Percentiles rank a stretch among this genome's conserved stretches.
phyloP scores from a whole-genome alignment of 2,329 filamentous ascomycete species.

The Aspergillus texensis region DNA sequence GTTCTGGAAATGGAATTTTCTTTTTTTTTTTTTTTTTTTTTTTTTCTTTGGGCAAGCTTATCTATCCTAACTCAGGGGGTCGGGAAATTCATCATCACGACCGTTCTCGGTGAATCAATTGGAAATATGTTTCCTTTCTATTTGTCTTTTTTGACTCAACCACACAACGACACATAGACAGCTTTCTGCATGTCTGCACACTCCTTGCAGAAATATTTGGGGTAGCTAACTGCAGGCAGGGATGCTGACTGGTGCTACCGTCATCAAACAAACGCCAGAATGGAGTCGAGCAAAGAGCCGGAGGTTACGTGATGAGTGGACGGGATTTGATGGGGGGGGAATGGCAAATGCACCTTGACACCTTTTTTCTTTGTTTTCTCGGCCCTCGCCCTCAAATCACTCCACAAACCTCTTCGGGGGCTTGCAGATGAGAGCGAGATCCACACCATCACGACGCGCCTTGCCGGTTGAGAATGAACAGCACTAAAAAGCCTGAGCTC shows the following conservation, averaged over 20 bases:
- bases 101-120: not conserved
- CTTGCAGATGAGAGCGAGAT: not conserved
- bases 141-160: not conserved
- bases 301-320: slow-evolving; percentile 2
- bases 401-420: too few species aligned
- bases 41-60: not conserved
- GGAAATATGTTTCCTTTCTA: not conserved
- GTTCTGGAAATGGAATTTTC: slow-evolving; percentile 2
- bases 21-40: not conserved
- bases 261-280: slow-evolving; percentile 1
- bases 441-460: not conserved
- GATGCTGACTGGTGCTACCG: not conserved
- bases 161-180: not conserved
- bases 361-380: not conserved
- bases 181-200: slow-evolving; percentile 2
- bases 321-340: not conserved
- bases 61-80: not conserved
- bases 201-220: slow-evolving; percentile 3
- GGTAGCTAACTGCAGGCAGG: slow-evolving; percentile 1
- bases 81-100: not conserved
- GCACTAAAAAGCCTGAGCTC: not conserved
- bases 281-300: slow-evolving; percentile 3
- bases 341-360: not conserved
- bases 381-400: too few species aligned
- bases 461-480: not conserved